Evolutionary conservation across 768 basidiomycete genomes (phyloP).

Genomic region (Pisolithus microcarpus): DNA sequence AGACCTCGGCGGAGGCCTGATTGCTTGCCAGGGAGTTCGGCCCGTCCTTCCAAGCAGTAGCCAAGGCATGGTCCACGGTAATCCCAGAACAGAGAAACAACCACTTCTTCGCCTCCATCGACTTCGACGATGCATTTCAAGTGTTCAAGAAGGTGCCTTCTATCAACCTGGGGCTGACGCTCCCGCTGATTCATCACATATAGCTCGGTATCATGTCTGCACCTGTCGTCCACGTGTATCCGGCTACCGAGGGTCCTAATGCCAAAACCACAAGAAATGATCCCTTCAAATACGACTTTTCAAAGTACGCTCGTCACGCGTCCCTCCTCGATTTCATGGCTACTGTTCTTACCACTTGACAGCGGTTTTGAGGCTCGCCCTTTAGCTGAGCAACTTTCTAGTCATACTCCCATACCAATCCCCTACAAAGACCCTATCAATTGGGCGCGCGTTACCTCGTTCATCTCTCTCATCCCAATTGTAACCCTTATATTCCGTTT

Average conservation of each 20-base stretch:
- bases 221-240: slow-evolving; percentile 74
- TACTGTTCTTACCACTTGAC: slow-evolving; percentile 1
- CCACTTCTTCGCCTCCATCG: slow-evolving; percentile 90
- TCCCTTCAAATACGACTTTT: slow-evolving; percentile 72
- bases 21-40: slow-evolving; percentile 64
- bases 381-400: slow-evolving; percentile 68
- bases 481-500: slow-evolving; percentile 48
- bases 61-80: slow-evolving; percentile 71
- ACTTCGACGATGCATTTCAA: slow-evolving; percentile 70
- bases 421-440: slow-evolving; percentile 76
- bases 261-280: slow-evolving; percentile 40
- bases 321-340: background rate
- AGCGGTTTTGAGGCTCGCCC: slow-evolving; percentile 82
- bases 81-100: slow-evolving; percentile 55
- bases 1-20: background rate
- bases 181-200: background rate
- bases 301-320: slow-evolving; percentile 43
- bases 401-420: slow-evolving; percentile 70
- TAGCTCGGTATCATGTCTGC: slow-evolving; percentile 82
- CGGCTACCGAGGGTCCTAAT: slow-evolving; percentile 62
- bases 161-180: background rate
- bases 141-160: slow-evolving; percentile 74
- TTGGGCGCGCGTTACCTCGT: slow-evolving; percentile 52
- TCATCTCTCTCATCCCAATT: slow-evolving; percentile 39
- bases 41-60: slow-evolving; percentile 74